Evolutionary conservation across 2,329 filamentous ascomycete genomes (phyloP).

Genomic region (Hymenoscyphus fructigenus): DNA sequence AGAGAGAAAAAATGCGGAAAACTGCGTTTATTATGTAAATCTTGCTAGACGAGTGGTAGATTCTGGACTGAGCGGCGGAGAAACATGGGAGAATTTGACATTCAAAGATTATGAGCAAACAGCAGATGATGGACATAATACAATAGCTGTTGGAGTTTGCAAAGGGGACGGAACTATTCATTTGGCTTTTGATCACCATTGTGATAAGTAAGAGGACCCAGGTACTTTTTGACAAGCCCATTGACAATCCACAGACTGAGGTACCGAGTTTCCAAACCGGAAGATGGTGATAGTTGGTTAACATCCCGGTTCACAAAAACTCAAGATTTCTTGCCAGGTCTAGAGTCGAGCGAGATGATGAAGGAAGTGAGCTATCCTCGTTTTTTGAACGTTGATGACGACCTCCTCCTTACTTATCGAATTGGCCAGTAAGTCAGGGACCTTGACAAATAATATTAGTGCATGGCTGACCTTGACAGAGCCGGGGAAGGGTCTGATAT

Average conservation of each 20-base stretch:
- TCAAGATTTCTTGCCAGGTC: conserved; percentile 25
- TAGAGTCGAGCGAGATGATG: conserved; percentile 20
- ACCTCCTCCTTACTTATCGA: conserved; percentile 29
- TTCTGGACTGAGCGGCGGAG: neutral
- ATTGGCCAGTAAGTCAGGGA: conserved; percentile 29
- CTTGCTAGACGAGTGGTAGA: conserved; percentile 18
- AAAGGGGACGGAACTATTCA: conserved; percentile 29
- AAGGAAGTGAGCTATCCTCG: conserved; percentile 31
- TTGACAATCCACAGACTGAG: conserved; percentile 20
- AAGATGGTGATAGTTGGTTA: conserved; percentile 20
- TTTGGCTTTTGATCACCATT: conserved; percentile 31
- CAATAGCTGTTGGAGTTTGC: conserved; percentile 29
- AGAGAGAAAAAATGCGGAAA: neutral
- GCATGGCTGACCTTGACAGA: conserved; percentile 14
- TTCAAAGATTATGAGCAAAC: conserved; percentile 29
- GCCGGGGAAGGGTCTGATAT: conserved; percentile 31
- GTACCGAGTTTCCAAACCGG: conserved; percentile 22
- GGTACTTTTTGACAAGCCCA: neutral
- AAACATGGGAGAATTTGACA: conserved; percentile 24
- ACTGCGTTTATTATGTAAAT: conserved; percentile 21
- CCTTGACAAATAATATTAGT: neutral
- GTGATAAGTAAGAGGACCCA: conserved; percentile 24
- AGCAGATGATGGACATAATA: conserved; percentile 31
- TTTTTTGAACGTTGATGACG: conserved; percentile 28
- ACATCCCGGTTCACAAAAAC: conserved; percentile 23